Percentiles rank a stretch among this genome's conserved stretches.
These are phyloP conservation scores for Colletotrichum costaricense DNA, from an alignment of 2,329 filamentous ascomycete genomes.

Conservation along the genomic window DNA sequence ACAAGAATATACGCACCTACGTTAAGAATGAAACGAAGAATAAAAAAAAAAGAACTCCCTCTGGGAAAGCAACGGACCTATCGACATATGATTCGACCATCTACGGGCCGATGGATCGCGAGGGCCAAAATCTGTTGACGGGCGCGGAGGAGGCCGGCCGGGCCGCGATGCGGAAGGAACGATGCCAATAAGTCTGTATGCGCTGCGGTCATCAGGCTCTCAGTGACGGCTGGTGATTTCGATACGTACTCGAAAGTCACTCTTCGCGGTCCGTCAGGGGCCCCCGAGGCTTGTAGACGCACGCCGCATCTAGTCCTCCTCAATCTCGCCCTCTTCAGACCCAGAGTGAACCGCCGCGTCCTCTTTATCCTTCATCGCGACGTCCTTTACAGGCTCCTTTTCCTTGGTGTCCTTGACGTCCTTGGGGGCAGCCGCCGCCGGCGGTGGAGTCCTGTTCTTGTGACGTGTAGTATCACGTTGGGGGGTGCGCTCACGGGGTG, in stretches of 20 bases:
- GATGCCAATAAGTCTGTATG: constrained; percentile 25
- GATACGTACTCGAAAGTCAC: constrained; percentile 47
- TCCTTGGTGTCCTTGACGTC: constrained; percentile 36
- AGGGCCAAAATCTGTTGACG: background rate
- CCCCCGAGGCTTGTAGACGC: background rate
- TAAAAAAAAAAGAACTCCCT: background rate
- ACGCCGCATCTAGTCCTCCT: constrained; percentile 70
- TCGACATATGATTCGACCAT: background rate
- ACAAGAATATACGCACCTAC: constrained; percentile 7
- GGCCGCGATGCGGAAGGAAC: background rate
- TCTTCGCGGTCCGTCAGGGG: background rate
- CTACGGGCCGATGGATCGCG: background rate
- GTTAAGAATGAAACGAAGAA: constrained; percentile 14
- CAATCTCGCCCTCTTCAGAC: constrained; percentile 98
- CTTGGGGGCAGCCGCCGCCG: constrained; percentile 40
- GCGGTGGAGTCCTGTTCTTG: constrained; percentile 67
- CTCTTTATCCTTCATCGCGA: constrained; percentile 60
- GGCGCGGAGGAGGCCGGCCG: background rate
- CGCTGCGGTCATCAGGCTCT: constrained; percentile 36
- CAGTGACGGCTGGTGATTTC: constrained; percentile 40
- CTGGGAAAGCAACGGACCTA: background rate
- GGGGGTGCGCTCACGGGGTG: constrained; percentile 70
- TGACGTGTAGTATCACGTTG: constrained; percentile 63
- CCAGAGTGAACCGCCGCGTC: constrained; percentile 79
- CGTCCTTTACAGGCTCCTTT: constrained; percentile 41